Evolutionary conservation across 768 basidiomycete genomes (phyloP).

Genomic region (Leucocoprinus leucothites): DNA sequence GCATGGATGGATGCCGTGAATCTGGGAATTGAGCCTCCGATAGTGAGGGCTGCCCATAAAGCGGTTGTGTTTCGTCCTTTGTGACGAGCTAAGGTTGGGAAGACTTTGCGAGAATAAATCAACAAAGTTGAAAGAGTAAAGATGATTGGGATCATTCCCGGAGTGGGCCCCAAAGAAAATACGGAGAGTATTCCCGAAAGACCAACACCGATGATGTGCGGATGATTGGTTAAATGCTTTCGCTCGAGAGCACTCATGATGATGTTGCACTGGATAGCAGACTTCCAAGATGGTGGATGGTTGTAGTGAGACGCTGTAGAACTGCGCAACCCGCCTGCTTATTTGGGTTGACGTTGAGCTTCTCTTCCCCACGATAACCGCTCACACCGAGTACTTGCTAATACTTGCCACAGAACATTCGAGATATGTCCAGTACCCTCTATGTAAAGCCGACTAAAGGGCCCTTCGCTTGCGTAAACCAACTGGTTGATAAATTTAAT

Average conservation of each 20-base stretch:
- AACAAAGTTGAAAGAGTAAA: conserved; percentile 32
- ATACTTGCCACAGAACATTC: neutral
- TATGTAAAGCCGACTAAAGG: no score
- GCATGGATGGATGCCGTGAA: conserved; percentile 46
- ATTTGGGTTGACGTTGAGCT: neutral
- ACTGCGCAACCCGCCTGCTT: neutral
- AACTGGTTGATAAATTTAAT: no score
- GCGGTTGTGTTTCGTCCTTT: conserved; percentile 20
- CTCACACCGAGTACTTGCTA: neutral
- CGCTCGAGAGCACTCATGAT: neutral
- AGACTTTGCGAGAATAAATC: conserved; percentile 34
- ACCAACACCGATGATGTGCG: neutral
- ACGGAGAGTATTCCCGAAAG: conserved; percentile 7
- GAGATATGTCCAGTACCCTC: neutral
- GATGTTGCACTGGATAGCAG: neutral
- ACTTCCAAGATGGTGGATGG: neutral
- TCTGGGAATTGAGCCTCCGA: conserved; percentile 40
- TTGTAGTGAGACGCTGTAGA: neutral
- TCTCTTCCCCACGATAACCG: conserved; percentile 8
- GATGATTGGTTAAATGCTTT: neutral
- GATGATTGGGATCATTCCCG: conserved; percentile 11
- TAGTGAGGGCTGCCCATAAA: conserved; percentile 35
- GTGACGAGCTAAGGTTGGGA: conserved; percentile 19
- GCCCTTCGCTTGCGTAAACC: no score
- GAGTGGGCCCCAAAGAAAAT: conserved; percentile 10